Percentiles rank a stretch among this genome's conserved stretches.
These are phyloP conservation scores for Aegle marmelos DNA, from an alignment of 345 rosid genomes.

Conservation along the genomic window DNA sequence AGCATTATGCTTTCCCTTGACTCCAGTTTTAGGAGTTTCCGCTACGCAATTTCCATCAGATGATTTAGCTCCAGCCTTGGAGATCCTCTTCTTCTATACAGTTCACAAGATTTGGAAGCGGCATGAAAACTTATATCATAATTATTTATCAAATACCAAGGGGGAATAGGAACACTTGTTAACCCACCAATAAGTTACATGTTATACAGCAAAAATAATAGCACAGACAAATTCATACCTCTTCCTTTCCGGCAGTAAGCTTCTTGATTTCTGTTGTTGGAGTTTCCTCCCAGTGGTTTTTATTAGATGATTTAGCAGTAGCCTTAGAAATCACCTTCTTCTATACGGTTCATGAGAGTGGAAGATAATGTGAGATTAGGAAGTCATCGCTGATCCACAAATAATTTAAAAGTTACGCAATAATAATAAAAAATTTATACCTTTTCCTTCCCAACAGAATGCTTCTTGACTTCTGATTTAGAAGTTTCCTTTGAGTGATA, in stretches of 20 bases:
- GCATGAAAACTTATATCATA: background rate
- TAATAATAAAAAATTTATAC: slow-evolving; percentile 22
- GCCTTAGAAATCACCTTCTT: slow-evolving; percentile 24
- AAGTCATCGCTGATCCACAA: background rate
- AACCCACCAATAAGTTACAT: slow-evolving; percentile 2
- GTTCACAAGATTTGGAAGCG: slow-evolving; percentile 2
- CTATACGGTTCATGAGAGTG: slow-evolving; percentile 26
- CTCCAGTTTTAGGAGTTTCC: slow-evolving; percentile 35
- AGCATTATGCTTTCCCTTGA: slow-evolving; percentile 35
- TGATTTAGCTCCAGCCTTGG: slow-evolving; percentile 20
- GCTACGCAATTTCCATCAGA: slow-evolving; percentile 23
- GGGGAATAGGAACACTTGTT: background rate
- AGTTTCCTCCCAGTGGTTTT: slow-evolving; percentile 24
- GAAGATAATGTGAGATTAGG: background rate
- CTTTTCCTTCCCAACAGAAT: slow-evolving; percentile 40
- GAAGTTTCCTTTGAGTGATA: slow-evolving; percentile 28
- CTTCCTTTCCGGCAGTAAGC: slow-evolving; percentile 38
- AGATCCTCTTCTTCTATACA: slow-evolving; percentile 34
- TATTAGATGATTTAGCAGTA: slow-evolving; percentile 19
- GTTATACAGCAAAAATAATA: background rate
- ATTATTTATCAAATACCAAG: background rate
- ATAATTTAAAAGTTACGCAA: slow-evolving; percentile 1
- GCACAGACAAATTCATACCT: slow-evolving; percentile 25
- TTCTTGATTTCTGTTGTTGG: slow-evolving; percentile 34
- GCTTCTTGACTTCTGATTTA: slow-evolving; percentile 33